Base-by-base conservation (phyloP, 1,139 yeast genomes). In the Pichia sp. region DNA sequence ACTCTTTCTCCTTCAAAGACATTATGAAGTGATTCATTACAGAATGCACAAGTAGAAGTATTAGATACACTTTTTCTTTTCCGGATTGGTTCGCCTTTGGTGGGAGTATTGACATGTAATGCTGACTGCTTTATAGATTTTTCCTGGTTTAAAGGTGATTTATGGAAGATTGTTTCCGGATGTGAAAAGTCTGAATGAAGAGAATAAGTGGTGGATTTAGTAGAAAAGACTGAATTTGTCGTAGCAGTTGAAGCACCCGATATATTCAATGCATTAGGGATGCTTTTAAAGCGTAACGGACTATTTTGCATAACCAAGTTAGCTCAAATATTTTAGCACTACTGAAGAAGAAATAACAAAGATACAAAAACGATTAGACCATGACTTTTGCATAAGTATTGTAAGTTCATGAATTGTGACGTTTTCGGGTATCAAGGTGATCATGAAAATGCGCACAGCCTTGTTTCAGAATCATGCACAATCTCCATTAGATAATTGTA, bases 1-100 rank as follows among this genome's bases (percentile, higher is more conserved):
- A 51, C 11, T 24, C 36, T 46, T 41, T 52, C 55, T 24, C 52
- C 52, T 31, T 41, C 49, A 33, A 52, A 42, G 1, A 46, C 24
- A 28, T 42, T 41, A 4, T 38, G 39, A 11, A 52, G 32, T 10
- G 52, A 41, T 37, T 48, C 48, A n/a, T 24, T 18, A 31, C 55
- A 52, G 21, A 47, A 43, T 5, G 48, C 38, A 28, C 55, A 51
- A 7, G 28, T 38, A 21, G 17, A 9, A 4, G 28, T 35, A 22
- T 34, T 25, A 21, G 17, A 12, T 20, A 14, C 25, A 32, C 7
- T 14, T 18, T 18, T 24, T 9, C 24, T n/a, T 19, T 37, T 32
- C 26, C 4, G 26, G 31, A 17, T 19, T 23, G 26, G 9, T 15
- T n/a, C 26, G 21, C 6, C 21, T 9, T 8, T n/a, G n/a, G n/a